Conservation (phyloP, 495 filamentous ascomycete species). For the Aspergillus steynii region DNA sequence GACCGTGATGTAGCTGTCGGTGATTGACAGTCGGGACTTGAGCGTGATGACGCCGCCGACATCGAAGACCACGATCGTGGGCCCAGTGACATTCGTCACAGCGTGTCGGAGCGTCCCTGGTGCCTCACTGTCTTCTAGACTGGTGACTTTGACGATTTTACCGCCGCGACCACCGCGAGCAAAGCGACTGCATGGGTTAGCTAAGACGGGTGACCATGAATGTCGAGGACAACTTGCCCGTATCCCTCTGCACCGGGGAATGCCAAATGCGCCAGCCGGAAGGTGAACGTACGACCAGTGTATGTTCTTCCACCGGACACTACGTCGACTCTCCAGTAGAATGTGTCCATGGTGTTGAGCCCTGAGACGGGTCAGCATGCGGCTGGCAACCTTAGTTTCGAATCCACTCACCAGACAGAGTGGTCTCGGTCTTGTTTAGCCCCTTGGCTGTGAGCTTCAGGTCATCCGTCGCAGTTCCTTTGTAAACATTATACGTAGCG, state of each 20-base stretch:
- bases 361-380: neutral
- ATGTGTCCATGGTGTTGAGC: slow-evolving; percentile 12
- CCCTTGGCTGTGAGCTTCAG: neutral
- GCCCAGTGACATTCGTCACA: slow-evolving; percentile 6
- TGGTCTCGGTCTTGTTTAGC: neutral
- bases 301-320: slow-evolving; percentile 3
- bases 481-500: slow-evolving; percentile 11
- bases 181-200: slow-evolving; percentile 7
- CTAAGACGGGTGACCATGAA: neutral
- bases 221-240: neutral
- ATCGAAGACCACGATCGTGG: slow-evolving; percentile 14
- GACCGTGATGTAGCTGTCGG: slow-evolving; percentile 8
- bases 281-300: slow-evolving; percentile 10
- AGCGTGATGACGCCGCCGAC: slow-evolving; percentile 11
- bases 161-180: slow-evolving; percentile 14
- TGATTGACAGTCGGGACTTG: slow-evolving; percentile 7
- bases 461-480: neutral
- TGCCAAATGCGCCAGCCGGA: slow-evolving; percentile 13
- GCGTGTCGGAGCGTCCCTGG: slow-evolving; percentile 9
- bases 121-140: slow-evolving; percentile 10
- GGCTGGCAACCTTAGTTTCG: too few relatives aligned
- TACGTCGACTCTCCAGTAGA: slow-evolving; percentile 16
- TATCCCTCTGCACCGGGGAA: slow-evolving; percentile 17
- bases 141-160: slow-evolving; percentile 16
- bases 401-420: neutral